Evolutionary conservation across 106 monocot species (phyloP).

Genomic region (Triglochin maritima): DNA sequence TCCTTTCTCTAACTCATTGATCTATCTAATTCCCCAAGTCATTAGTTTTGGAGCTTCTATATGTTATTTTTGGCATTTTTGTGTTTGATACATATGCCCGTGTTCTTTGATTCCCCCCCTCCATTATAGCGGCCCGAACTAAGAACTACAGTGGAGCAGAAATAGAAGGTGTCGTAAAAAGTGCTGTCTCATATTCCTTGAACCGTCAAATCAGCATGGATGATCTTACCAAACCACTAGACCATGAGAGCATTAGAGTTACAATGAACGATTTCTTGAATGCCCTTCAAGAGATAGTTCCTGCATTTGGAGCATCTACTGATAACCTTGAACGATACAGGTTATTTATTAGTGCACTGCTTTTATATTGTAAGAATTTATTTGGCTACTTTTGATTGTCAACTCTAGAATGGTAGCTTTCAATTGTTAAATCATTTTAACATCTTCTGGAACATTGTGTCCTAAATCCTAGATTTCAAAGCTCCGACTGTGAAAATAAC

Average conservation of each 20-base stretch:
- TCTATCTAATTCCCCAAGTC: no score
- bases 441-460: no score
- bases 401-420: no score
- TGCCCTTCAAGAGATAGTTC: slow-evolving; percentile 72
- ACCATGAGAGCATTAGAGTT: slow-evolving; percentile 90
- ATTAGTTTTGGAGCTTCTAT: no score
- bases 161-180: slow-evolving; percentile 96
- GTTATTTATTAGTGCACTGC: slow-evolving; percentile 15
- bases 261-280: slow-evolving; percentile 92
- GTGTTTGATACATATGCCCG: background rate
- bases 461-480: no score
- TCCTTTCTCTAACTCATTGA: no score
- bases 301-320: slow-evolving; percentile 95
- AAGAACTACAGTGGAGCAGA: slow-evolving; percentile 99
- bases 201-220: slow-evolving; percentile 92
- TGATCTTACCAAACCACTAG: slow-evolving; percentile 88
- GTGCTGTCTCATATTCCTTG: slow-evolving; percentile 90
- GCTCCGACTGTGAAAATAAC: no score
- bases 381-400: no score
- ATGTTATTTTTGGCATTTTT: background rate
- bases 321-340: slow-evolving; percentile 91
- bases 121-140: slow-evolving; percentile 76
- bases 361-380: no score
- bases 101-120: background rate
- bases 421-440: no score